A percentile compares a stretch with the other conserved stretches of the same genome.
phyloP scores from a whole-genome alignment of 805 yeast species.

The Wickerhamia fluorescens region DNA sequence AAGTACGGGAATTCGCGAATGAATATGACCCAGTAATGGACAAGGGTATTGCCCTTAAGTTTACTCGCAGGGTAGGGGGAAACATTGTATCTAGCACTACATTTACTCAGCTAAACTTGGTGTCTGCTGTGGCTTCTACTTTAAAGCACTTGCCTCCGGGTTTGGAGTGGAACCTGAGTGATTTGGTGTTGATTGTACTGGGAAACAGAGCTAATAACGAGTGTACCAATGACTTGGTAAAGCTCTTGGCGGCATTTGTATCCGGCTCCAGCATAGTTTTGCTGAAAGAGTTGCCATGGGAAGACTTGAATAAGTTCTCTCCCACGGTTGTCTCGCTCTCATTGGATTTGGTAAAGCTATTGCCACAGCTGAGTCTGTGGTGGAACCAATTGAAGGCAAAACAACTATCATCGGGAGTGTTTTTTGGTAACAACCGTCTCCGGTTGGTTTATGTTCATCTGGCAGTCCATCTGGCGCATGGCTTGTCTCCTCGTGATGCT shows the following conservation, averaged over 20 bases:
- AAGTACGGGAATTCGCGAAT: constrained; percentile 15
- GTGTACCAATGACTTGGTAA: constrained; percentile 25
- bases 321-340: constrained; percentile 25
- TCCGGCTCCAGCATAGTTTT: constrained; percentile 20
- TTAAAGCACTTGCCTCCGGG: constrained; percentile 39
- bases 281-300: constrained; percentile 7
- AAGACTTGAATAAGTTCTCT: constrained; percentile 7
- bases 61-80: constrained; percentile 13
- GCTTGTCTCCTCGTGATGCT: constrained; percentile 16
- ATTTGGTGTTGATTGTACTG: constrained; percentile 16
- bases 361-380: not conserved
- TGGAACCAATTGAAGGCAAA: constrained; percentile 7
- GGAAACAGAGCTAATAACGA: constrained; percentile 12
- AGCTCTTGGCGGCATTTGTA: constrained; percentile 34
- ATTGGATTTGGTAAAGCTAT: constrained; percentile 3
- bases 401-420: constrained; percentile 7
- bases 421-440: constrained; percentile 27
- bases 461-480: constrained; percentile 12
- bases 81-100: constrained; percentile 11
- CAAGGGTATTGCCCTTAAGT: constrained; percentile 27
- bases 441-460: constrained; percentile 39
- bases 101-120: constrained; percentile 46
- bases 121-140: constrained; percentile 47
- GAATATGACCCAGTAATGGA: constrained; percentile 27
- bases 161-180: constrained; percentile 25